Evolutionary conservation across 805 yeast genomes (phyloP), one percentile per base, ranked within the genome.

Genomic region (Metschnikowia corniflorae): DNA sequence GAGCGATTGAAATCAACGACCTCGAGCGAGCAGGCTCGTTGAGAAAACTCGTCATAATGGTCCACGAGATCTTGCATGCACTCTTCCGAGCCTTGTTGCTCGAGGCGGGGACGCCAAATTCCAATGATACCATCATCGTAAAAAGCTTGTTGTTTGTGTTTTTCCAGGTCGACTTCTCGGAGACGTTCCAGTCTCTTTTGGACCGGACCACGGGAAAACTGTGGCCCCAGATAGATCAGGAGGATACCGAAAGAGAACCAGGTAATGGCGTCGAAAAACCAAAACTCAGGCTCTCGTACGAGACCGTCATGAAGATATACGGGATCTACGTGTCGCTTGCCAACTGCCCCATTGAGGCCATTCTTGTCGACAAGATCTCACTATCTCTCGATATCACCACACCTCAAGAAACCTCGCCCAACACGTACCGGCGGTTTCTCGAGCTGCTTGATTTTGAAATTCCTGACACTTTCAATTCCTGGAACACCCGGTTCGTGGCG

Each of bases 341-440:
- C 3, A 46, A 47, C 20, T 40, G 57, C 20, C 66, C 66, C 8
- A 26, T 40, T 4, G 32, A 31, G 12, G 46, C 55, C 16, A 35
- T 59, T 12, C 53, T 56, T 0, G 51, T 42, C 10, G 47, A 48
- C 18, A 40, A 49, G 21, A 39, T 39, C 4, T 35, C 51, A 1
- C 33, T 50, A n/a, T 54, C 63, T 2, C 50, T 55, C 12, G 65
- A 61, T 40, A 58, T 60, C 23, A 56, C 65, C 12, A 54, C 51
- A 10, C 32, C 54, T 24, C 30, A 31, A 16, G 38, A 39, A 8
- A 55, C 49, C 15, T 45, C 54, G 7, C 46, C 51, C 4, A 60
- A 61, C 37, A 31, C 34, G 7, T 59, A 55, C 36, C 48, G 50
- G 27, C 36, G 42, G 16, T 29, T 28, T 10, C 31, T 56, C n/a